Percentiles rank a stretch among this genome's conserved stretches.
Evolutionary conservation across 148 eudicot genomes (phyloP).

Genomic region (Rhododendron mucronatum): DNA sequence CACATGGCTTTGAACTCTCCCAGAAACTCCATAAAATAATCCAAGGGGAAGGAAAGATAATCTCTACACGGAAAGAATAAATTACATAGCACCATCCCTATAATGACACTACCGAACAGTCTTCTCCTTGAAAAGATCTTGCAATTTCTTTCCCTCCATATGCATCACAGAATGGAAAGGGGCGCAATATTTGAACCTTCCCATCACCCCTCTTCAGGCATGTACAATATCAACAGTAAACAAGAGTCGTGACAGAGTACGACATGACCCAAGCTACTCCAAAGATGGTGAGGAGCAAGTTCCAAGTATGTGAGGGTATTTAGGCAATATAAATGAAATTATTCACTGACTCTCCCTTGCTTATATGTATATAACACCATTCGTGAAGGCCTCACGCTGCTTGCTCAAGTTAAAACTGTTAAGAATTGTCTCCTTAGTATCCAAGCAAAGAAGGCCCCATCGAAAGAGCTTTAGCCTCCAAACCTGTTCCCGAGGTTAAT

Average conservation of each 20-base stretch:
- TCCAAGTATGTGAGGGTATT: not conserved
- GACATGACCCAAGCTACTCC: not conserved
- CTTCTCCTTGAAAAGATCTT: not conserved
- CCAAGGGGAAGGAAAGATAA: not conserved
- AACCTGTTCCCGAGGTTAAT: not conserved
- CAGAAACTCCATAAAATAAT: not conserved
- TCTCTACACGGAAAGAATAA: not conserved
- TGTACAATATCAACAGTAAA: not conserved
- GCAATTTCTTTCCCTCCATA: not conserved
- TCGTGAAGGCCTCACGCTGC: not conserved
- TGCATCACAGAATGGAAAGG: not conserved
- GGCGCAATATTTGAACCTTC: not conserved
- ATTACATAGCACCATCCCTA: not conserved
- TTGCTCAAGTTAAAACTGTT: not conserved
- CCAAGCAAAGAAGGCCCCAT: not conserved
- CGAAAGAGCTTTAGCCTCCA: not conserved
- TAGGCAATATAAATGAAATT: not conserved
- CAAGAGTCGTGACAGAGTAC: not conserved
- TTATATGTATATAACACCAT: not conserved
- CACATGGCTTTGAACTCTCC: not conserved
- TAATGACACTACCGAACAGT: not conserved
- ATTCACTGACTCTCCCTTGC: not conserved
- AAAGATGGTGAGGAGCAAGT: not conserved
- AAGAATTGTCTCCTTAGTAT: not conserved
- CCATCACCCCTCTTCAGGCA: not conserved